Conservation (phyloP, 1,139 yeast genomes). For the Candida buenavistaensis region DNA sequence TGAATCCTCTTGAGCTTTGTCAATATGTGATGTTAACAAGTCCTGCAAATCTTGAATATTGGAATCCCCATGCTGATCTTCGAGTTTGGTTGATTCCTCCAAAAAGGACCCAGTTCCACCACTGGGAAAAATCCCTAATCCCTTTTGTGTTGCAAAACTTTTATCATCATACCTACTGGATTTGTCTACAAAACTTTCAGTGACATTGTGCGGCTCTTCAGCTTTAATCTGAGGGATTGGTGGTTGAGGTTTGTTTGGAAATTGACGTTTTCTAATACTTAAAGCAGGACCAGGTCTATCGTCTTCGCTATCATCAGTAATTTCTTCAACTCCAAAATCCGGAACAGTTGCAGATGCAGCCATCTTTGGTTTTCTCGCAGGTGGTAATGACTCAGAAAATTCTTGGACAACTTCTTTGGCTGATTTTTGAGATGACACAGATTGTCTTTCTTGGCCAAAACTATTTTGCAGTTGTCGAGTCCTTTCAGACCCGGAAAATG, state of each 20-base stretch:
- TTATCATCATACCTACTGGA: slow-evolving; percentile 4
- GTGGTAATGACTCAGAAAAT: slow-evolving; percentile 14
- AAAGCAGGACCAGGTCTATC: slow-evolving; percentile 15
- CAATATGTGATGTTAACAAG: slow-evolving; percentile 30
- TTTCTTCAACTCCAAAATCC: slow-evolving; percentile 44
- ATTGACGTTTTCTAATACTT: slow-evolving; percentile 7
- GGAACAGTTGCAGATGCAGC: slow-evolving; percentile 18
- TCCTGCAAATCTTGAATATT: slow-evolving; percentile 47
- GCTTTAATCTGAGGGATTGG: background rate
- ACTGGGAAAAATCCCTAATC: slow-evolving; percentile 17
- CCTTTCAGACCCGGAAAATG: slow-evolving; percentile 28
- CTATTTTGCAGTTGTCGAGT: slow-evolving; percentile 8
- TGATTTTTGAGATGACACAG: slow-evolving; percentile 8
- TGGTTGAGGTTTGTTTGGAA: slow-evolving; percentile 1
- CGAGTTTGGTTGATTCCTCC: slow-evolving; percentile 15
- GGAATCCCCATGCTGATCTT: slow-evolving; percentile 18
- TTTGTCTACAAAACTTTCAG: slow-evolving; percentile 2
- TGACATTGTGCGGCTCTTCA: slow-evolving; percentile 2
- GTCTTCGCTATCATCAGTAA: slow-evolving; percentile 31
- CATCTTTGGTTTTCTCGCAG: slow-evolving; percentile 5
- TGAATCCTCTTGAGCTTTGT: slow-evolving; percentile 10
- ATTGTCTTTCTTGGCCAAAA: slow-evolving; percentile 1
- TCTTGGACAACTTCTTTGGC: slow-evolving; percentile 13
- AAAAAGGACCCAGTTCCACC: slow-evolving; percentile 14
- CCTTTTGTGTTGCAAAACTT: slow-evolving; percentile 4